Percentiles rank a stretch among this genome's conserved stretches.
Conservation (phyloP, 176 grass and related monocot genomes). For the Leersia perrieri region DNA sequence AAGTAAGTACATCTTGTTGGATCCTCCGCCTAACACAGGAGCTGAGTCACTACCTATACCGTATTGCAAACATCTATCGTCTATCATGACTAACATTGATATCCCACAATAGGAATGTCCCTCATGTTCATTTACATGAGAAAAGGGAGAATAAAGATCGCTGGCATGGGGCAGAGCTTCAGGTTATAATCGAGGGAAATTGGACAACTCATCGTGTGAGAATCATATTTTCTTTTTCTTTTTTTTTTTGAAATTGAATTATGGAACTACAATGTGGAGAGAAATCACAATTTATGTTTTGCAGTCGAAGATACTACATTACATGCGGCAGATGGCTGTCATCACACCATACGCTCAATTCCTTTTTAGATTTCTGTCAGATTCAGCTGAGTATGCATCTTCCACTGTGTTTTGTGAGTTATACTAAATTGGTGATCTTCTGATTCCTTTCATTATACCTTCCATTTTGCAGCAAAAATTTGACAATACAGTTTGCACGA, state of each 20-base stretch:
- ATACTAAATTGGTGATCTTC: conserved; percentile 12
- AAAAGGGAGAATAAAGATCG: conserved; percentile 76
- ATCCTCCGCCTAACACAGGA: conserved; percentile 13
- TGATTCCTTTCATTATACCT: conserved; percentile 13
- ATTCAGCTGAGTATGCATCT: conserved; percentile 67
- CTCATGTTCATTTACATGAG: conserved; percentile 96
- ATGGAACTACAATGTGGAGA: conserved; percentile 7
- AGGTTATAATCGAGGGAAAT: conserved; percentile 98
- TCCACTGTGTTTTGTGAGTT: conserved; percentile 24
- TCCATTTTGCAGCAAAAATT: conserved; percentile 67
- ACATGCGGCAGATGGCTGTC: conserved; percentile 98
- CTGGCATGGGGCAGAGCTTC: conserved; percentile 96
- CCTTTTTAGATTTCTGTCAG: conserved; percentile 83
- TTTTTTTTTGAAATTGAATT: background rate
- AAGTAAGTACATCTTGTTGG: conserved; percentile 49
- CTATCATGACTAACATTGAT: conserved; percentile 33
- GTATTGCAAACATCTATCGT: conserved; percentile 9
- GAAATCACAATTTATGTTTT: conserved; percentile 35
- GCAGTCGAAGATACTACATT: conserved; percentile 95
- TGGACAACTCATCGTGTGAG: conserved; percentile 95
- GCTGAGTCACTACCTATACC: conserved; percentile 15
- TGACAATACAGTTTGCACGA: conserved; percentile 83
- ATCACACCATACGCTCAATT: conserved; percentile 98
- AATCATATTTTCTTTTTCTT: background rate
- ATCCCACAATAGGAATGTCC: conserved; percentile 76